Evolutionary conservation across 352 stramenopile species (phyloP), one percentile per base, ranked within the genome.

Genomic region (Pythium phragmiticola): DNA sequence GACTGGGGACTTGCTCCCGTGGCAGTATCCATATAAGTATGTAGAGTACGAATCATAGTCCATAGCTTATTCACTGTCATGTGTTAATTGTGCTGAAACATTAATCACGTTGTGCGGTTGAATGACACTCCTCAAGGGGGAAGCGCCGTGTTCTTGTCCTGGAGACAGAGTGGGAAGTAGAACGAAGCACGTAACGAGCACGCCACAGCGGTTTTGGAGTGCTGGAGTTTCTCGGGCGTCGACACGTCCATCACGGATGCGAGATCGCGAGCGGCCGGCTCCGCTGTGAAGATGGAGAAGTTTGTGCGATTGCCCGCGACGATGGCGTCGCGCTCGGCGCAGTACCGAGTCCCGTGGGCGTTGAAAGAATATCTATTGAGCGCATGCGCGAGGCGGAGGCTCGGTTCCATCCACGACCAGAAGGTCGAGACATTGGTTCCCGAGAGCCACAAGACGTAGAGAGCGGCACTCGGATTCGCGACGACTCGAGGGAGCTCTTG

Each of bases 361-460:
- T 50, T 48, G 46, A 56, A 56, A 7, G 55, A 33, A 1, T 17
- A 2, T 6, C 17, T 37, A 12, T 37, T 19, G 11, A 49, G 7
- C 7, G 34, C 7, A 6, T 39, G 34, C 34, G 34, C 12, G 11
- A 19, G 3, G 11, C 34, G 34, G 7, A 39, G 7, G 34, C 7
- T 14, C 2, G 34, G 34, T 8, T 63, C 46, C 45, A 63, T 55
- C 45, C 46, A 56, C 19, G 57, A 49, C 46, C 45, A 56, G 16
- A 63, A 48, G 6, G 19, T 47, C 12, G 57, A 50, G 6, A 63
- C 33, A 19, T 63, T 63, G 3, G 57, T 63, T n/a, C 23, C 19
- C 2, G 28, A 3, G n/a, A 63, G 1, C 4, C 36, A 48, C 4
- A 63, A 6, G 6, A 63, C 0, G 6, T 47, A 26, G 19, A 55